Evolutionary conservation across 805 yeast genomes (phyloP).

Genomic region (Ogataea paraovalis): DNA sequence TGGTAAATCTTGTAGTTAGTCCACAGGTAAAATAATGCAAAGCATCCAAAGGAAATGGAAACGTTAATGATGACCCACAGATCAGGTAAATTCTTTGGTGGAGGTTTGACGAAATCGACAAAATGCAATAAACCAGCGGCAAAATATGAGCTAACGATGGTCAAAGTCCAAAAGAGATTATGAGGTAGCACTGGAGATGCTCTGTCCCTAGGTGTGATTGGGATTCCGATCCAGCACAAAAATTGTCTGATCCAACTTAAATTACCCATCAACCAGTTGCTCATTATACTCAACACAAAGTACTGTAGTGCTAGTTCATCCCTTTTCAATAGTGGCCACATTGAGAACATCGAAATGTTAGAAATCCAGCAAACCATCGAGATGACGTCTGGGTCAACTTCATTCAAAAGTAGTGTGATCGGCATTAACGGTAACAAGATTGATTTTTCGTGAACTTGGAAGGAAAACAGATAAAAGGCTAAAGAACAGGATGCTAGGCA

Average conservation of each 20-base stretch:
- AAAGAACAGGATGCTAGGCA: conserved; percentile 79
- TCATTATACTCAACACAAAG: conserved; percentile 51
- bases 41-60: conserved; percentile 70
- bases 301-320: conserved; percentile 78
- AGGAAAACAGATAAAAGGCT: conserved; percentile 86
- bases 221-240: conserved; percentile 16
- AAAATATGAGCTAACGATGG: conserved; percentile 47
- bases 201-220: conserved; percentile 21
- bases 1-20: conserved; percentile 49
- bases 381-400: conserved; percentile 54
- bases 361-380: conserved; percentile 83
- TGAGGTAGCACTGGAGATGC: conserved; percentile 44
- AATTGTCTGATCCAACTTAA: conserved; percentile 49
- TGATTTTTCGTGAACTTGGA: conserved; percentile 95
- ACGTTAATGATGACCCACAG: conserved; percentile 80
- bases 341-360: conserved; percentile 77
- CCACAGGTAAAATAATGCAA: conserved; percentile 81
- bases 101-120: conserved; percentile 44
- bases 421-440: conserved; percentile 87
- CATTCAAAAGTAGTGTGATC: conserved; percentile 59
- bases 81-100: conserved; percentile 73
- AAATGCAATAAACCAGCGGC: conserved; percentile 49
- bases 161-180: conserved; percentile 43
- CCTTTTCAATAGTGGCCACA: conserved; percentile 80
- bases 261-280: conserved; percentile 79